Conservation (phyloP, 306 rosid genomes). For the Castanospermum australe region DNA sequence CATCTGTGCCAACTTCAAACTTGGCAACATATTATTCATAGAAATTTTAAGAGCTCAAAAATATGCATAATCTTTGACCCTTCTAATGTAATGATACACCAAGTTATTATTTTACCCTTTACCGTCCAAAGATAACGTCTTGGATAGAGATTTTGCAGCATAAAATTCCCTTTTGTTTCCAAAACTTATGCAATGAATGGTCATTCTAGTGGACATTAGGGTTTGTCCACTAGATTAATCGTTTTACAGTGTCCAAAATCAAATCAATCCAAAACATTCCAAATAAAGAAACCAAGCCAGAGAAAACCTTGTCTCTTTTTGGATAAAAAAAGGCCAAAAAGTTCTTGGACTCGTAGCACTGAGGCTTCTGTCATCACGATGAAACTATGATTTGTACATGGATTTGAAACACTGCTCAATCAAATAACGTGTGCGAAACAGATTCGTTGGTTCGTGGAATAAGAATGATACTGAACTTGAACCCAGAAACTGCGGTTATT, state of each 20-base stretch:
- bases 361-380: not conserved
- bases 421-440: not conserved
- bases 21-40: not conserved
- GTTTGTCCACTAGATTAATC: constrained; percentile 14
- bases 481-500: not conserved
- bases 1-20: not conserved
- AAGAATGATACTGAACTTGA: not conserved
- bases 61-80: not conserved
- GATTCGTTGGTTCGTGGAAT: constrained; percentile 16
- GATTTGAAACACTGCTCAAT: not conserved
- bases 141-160: not conserved
- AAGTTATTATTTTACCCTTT: not conserved
- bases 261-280: constrained; percentile 15
- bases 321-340: not conserved
- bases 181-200: too few species aligned
- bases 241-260: not conserved
- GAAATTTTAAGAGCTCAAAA: not conserved
- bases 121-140: not conserved
- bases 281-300: constrained; percentile 4
- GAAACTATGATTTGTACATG: not conserved
- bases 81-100: not conserved
- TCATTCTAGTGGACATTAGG: constrained; percentile 26
- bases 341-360: not conserved
- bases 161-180: too few species aligned
- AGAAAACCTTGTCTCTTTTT: not conserved